A percentile compares a stretch with the other conserved stretches of the same genome.
These are phyloP conservation scores for Miscanthus lutarioriparius DNA, from an alignment of 176 grass and related monocot genomes.

Conservation along the genomic window DNA sequence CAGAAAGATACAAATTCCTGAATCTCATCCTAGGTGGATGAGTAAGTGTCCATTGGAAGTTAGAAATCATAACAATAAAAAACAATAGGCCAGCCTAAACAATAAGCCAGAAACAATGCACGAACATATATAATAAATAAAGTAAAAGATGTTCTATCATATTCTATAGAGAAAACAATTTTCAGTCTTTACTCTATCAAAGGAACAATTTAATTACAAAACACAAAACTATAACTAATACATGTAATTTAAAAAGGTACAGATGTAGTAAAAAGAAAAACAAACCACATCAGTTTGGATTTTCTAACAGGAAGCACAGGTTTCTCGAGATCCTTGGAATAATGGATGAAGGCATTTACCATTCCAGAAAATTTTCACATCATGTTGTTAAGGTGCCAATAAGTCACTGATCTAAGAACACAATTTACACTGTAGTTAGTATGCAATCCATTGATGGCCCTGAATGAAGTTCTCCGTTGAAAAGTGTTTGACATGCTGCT, in stretches of 20 bases:
- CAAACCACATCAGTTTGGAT: background rate
- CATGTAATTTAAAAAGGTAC: background rate
- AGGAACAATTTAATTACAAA: conserved; percentile 13
- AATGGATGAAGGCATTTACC: background rate
- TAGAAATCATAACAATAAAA: background rate
- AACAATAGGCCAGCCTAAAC: background rate
- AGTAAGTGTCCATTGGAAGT: background rate
- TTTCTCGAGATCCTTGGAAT: background rate
- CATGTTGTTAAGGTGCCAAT: background rate
- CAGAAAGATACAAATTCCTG: too few relatives aligned
- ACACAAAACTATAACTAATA: background rate
- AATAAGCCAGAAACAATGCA: background rate
- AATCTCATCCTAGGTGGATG: background rate
- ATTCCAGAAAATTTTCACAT: background rate
- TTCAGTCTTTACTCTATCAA: background rate
- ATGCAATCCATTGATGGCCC: conserved; percentile 62
- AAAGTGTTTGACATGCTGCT: conserved; percentile 52
- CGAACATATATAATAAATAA: background rate
- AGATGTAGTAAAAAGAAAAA: background rate
- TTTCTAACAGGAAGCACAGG: conserved; percentile 7
- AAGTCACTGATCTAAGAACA: conserved; percentile 25
- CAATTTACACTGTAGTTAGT: background rate
- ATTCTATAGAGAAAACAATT: background rate
- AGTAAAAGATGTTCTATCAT: background rate
- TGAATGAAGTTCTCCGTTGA: conserved; percentile 88